Base-by-base conservation (phyloP, 352 stramenopile species). In the Phytophthora hybrid region DNA sequence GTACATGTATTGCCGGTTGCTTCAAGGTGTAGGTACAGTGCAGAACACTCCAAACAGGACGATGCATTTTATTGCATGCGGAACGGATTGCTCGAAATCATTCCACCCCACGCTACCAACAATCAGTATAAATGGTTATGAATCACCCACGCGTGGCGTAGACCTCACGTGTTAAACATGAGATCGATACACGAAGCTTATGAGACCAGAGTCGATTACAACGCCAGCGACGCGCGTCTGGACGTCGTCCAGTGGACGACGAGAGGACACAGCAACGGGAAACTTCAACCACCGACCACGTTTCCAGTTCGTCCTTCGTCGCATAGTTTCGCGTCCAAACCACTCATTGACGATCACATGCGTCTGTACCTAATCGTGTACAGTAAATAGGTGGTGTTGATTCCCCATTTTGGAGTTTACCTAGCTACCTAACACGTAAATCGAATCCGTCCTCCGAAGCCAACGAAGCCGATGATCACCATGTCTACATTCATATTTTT, bases 211-310 rank as follows among this genome's bases (percentile, higher is more conserved):
- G 1, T 13, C 16, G n/a, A 63, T 69, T 69, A 69, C 21, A 44
- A 46, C 19, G 21, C 19, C 10, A 23, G 62, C 51, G 37, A 7
- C 37, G 37, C 44, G 21, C 47, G 44, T 52, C 26, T 49, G 54
- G 44, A n/a, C n/a, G n/a, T n/a, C n/a, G n/a, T n/a, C n/a, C n/a
- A n/a, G n/a, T n/a, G n/a, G n/a, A 58, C 66, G 23, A 52, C 23
- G 32, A 32, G 19, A 63, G 39, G 67, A 74, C 67, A 61, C 52
- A 74, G 31, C 67, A 74, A 49, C 16, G 19, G 67, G 68, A 69
- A 69, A 73, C 66, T 73, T 73, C 66, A 73, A 69, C 59, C 37
- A 73, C 58, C 5, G 10, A 21, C 14, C 44, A 55, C 19, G 37
- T 56, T 51, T 52, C 46, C 13, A 32, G 57, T 9, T 37, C 7